Conservation (phyloP, 2,329 filamentous ascomycete genomes). For the Scolecobasidium constrictum region DNA sequence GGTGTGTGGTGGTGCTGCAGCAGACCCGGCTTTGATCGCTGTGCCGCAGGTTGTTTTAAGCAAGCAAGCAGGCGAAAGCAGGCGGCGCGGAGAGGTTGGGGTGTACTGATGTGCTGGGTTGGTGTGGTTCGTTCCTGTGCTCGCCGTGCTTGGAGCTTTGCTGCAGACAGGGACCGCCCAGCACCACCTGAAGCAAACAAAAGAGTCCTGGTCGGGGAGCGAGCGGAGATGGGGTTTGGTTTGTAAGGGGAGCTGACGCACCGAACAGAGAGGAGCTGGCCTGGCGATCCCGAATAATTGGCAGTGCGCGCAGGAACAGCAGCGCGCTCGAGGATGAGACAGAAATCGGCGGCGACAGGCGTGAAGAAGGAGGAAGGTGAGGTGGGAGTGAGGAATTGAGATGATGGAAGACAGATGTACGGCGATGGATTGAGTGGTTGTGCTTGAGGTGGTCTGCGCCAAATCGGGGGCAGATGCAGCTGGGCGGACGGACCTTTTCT, state of each 20-base stretch:
- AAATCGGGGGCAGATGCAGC: not conserved
- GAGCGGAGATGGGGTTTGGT: not conserved
- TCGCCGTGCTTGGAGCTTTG: not conserved
- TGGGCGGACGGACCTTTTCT: not conserved
- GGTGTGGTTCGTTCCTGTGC: not conserved
- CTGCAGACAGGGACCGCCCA: not conserved
- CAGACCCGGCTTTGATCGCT: too few relatives aligned
- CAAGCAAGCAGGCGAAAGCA: not conserved
- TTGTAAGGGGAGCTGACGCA: not conserved
- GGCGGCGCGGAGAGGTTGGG: not conserved
- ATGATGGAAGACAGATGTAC: not conserved
- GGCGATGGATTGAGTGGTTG: not conserved
- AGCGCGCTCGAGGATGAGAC: too few relatives aligned
- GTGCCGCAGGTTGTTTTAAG: not conserved
- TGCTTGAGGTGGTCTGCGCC: not conserved
- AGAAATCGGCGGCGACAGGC: not conserved
- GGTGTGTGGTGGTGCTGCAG: not conserved
- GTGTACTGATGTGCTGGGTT: not conserved
- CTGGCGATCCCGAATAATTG: too few relatives aligned
- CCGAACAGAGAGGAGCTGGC: not conserved
- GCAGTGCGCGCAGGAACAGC: not conserved
- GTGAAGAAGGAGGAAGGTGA: not conserved
- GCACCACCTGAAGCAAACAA: not conserved
- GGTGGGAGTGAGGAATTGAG: not conserved
- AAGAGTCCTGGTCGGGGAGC: not conserved